phyloP scores from a whole-genome alignment of 768 basidiomycete species.

The Boletus rufocinnamomeus region DNA sequence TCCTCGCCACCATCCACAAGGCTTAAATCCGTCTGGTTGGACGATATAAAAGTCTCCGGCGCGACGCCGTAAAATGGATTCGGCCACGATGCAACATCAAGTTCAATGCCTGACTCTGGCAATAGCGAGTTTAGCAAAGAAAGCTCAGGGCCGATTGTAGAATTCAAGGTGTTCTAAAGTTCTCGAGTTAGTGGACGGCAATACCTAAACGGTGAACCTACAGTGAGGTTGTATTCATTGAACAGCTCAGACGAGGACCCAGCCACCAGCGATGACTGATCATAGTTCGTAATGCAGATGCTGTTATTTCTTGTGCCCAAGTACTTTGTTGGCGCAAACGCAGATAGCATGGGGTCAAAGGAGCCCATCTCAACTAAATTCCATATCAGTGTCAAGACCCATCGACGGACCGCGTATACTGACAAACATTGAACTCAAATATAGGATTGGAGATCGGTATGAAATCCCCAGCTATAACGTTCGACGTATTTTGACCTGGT shows the following conservation, averaged over 20 bases:
- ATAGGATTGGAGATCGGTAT: conserved; percentile 37
- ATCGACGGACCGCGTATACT: conserved; percentile 6
- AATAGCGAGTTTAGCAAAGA: conserved; percentile 22
- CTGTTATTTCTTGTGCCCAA: conserved; percentile 41
- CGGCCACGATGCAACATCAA: conserved; percentile 37
- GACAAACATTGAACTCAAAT: conserved; percentile 40
- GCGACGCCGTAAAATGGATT: conserved; percentile 42
- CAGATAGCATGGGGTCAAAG: conserved; percentile 45
- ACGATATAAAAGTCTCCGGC: conserved; percentile 36
- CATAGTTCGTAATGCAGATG: conserved; percentile 38
- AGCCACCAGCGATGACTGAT: conserved; percentile 38
- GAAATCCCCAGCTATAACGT: conserved; percentile 20
- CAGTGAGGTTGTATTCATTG: conserved; percentile 32
- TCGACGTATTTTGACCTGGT: conserved; percentile 28
- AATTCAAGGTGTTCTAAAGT: conserved; percentile 15
- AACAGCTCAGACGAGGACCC: conserved; percentile 44
- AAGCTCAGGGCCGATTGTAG: conserved; percentile 14
- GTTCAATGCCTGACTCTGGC: conserved; percentile 29
- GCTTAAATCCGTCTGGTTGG: conserved; percentile 34
- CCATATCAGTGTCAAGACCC: not conserved
- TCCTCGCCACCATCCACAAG: conserved; percentile 46
- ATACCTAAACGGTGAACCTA: conserved; percentile 8
- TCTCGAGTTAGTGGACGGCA: not conserved
- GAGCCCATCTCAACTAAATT: conserved; percentile 42
- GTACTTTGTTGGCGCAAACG: conserved; percentile 48